Evolutionary conservation across 345 rosid genomes (phyloP).

Genomic region (Iberis pinnata): DNA sequence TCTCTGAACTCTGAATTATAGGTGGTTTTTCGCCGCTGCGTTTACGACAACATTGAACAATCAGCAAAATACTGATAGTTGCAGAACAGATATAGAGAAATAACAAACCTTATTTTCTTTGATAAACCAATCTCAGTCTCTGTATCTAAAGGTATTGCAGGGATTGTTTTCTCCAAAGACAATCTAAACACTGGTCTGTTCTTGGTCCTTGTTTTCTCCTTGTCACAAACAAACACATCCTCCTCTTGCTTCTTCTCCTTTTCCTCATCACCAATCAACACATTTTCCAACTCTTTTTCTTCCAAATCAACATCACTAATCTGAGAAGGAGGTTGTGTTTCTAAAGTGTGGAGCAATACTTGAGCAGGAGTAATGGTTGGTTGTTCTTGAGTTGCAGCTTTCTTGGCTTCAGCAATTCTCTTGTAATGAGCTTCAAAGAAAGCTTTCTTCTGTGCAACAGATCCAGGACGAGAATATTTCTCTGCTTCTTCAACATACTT

Average conservation of each 20-base stretch:
- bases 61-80: conserved; percentile 1
- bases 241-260: conserved; percentile 10
- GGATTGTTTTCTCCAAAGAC: conserved; percentile 29
- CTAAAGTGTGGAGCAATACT: conserved; percentile 27
- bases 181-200: conserved; percentile 32
- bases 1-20: not conserved
- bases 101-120: conserved; percentile 25
- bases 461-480: conserved; percentile 66
- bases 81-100: not conserved
- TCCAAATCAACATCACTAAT: too few species aligned
- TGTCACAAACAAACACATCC: conserved; percentile 15
- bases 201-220: conserved; percentile 22
- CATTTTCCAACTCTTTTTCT: too few species aligned
- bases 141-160: conserved; percentile 13
- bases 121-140: conserved; percentile 1
- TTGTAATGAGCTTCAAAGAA: conserved; percentile 80
- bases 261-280: conserved; percentile 7
- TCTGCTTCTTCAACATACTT: conserved; percentile 79
- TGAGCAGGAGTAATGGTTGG: conserved; percentile 19
- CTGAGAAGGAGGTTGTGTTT: conserved; percentile 20
- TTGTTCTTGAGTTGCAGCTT: conserved; percentile 39
- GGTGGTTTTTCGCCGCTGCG: conserved; percentile 29
- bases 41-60: not conserved
- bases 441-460: conserved; percentile 80
- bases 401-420: conserved; percentile 57